Evolutionary conservation across 108 stramenopile species (phyloP).

Genomic region (Conticribra guillardii): DNA sequence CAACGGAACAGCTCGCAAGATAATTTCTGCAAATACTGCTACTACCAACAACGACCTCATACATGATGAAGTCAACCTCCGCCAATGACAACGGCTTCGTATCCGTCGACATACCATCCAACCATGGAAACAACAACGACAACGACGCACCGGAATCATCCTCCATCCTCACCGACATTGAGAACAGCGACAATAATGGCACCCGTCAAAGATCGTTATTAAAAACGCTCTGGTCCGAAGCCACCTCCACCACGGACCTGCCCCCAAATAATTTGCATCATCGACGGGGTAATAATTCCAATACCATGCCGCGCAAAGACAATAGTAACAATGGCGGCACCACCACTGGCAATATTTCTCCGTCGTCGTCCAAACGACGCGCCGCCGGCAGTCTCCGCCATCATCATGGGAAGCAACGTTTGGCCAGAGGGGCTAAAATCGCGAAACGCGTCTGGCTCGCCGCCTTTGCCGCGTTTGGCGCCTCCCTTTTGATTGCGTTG

Average conservation of each 20-base stretch:
- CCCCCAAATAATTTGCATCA: slow-evolving; percentile 28
- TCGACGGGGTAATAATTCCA: slow-evolving; percentile 5
- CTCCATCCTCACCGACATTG: background rate
- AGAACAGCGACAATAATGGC: background rate
- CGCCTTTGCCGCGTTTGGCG: slow-evolving; percentile 22
- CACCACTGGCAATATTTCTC: background rate
- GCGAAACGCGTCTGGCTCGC: slow-evolving; percentile 39
- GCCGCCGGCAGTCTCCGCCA: background rate
- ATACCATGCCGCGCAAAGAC: background rate
- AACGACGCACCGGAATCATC: too few relatives aligned
- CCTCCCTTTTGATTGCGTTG: slow-evolving; percentile 26
- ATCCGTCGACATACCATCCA: too few relatives aligned
- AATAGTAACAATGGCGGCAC: background rate
- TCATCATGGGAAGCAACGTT: background rate
- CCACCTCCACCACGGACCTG: slow-evolving; percentile 40
- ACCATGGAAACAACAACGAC: too few relatives aligned
- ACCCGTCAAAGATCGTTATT: slow-evolving; percentile 25
- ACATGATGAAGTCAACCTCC: too few relatives aligned
- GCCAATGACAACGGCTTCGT: too few relatives aligned
- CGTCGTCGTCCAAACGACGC: background rate
- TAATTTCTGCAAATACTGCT: too few relatives aligned
- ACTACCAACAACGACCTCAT: too few relatives aligned
- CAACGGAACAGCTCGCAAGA: too few relatives aligned
- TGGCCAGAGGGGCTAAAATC: slow-evolving; percentile 10
- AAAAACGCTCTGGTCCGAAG: slow-evolving; percentile 36